These are phyloP conservation scores for Xylariaceae sp. DNA, from an alignment of 2,329 filamentous ascomycete genomes.

Conservation along the genomic window DNA sequence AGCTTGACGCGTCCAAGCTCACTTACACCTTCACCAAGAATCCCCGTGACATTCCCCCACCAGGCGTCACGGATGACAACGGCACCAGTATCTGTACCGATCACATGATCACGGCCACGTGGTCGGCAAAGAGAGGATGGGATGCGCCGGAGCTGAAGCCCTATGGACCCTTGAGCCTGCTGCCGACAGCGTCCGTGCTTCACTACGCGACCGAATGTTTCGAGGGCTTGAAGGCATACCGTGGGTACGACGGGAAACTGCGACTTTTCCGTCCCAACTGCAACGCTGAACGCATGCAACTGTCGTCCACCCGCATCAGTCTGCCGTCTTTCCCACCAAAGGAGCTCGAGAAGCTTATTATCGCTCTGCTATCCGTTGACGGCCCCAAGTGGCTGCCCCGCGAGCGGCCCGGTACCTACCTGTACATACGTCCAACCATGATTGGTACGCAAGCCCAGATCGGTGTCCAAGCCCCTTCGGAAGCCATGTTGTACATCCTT, in stretches of 20 bases:
- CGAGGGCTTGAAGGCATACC: constrained; percentile 68
- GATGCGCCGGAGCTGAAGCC: constrained; percentile 58
- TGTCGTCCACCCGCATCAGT: constrained; percentile 51
- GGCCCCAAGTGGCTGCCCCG: constrained; percentile 74
- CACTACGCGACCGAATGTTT: constrained; percentile 77
- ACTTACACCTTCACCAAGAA: constrained; percentile 41
- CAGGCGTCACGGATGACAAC: constrained; percentile 30
- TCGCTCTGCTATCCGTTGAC: constrained; percentile 64
- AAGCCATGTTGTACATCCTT: constrained; percentile 87
- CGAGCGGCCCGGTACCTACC: constrained; percentile 60
- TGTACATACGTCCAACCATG: constrained; percentile 83
- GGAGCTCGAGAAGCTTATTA: constrained; percentile 60
- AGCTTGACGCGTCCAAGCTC: constrained; percentile 58
- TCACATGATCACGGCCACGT: constrained; percentile 73
- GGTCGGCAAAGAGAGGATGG: constrained; percentile 59
- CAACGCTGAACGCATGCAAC: constrained; percentile 53
- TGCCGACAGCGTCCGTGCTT: constrained; percentile 63
- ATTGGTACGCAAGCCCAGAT: constrained; percentile 78
- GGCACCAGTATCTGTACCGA: constrained; percentile 62
- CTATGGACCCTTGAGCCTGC: constrained; percentile 60
- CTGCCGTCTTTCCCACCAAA: constrained; percentile 58
- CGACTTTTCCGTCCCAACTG: constrained; percentile 61
- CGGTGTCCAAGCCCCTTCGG: constrained; percentile 71
- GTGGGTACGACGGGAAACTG: constrained; percentile 59
- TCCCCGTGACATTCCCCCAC: constrained; percentile 27